A percentile compares a stretch with the other conserved stretches of the same genome.
Conservation (phyloP, 1,284 basidiomycete genomes). For the Lentinula novae-zelandiae region DNA sequence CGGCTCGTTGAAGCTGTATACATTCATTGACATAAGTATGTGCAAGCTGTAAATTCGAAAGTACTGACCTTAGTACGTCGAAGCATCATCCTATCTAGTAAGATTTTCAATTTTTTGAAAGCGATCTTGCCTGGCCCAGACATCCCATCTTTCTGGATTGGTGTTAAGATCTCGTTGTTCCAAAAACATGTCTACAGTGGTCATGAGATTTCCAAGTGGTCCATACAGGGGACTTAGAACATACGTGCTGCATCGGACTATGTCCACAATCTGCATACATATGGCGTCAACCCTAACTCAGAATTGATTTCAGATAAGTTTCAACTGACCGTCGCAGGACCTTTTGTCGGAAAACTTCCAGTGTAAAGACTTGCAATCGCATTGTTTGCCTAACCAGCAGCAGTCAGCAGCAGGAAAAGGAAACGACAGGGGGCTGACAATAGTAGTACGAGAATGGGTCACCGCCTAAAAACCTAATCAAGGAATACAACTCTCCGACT, state of each 20-base stretch:
- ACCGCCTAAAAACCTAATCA: constrained; percentile 89
- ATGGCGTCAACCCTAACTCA: neutral
- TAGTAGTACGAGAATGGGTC: constrained; percentile 93
- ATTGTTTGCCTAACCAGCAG: constrained; percentile 58
- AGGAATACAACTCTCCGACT: constrained; percentile 96
- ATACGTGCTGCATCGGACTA: constrained; percentile 90
- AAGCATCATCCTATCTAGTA: constrained; percentile 96
- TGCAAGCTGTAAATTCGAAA: neutral
- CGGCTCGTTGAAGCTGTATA: constrained; percentile 83
- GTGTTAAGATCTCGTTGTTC: constrained; percentile 93
- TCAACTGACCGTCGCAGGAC: constrained; percentile 76
- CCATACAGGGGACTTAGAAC: constrained; percentile 19
- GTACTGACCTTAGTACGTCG: constrained; percentile 69
- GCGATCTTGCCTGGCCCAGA: constrained; percentile 71
- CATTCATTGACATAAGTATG: neutral
- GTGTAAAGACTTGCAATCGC: constrained; percentile 86
- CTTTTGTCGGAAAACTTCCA: constrained; percentile 87
- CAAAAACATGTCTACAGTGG: constrained; percentile 71
- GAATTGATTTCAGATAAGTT: constrained; percentile 17
- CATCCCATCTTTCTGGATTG: constrained; percentile 85
- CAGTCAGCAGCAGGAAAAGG: neutral
- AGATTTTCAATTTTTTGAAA: constrained; percentile 87
- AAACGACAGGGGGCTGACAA: constrained; percentile 55
- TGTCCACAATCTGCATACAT: constrained; percentile 74
- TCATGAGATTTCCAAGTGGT: constrained; percentile 10